Evolutionary conservation across 352 stramenopile genomes (phyloP).

Genomic region (Phytophthora boehmeriae): DNA sequence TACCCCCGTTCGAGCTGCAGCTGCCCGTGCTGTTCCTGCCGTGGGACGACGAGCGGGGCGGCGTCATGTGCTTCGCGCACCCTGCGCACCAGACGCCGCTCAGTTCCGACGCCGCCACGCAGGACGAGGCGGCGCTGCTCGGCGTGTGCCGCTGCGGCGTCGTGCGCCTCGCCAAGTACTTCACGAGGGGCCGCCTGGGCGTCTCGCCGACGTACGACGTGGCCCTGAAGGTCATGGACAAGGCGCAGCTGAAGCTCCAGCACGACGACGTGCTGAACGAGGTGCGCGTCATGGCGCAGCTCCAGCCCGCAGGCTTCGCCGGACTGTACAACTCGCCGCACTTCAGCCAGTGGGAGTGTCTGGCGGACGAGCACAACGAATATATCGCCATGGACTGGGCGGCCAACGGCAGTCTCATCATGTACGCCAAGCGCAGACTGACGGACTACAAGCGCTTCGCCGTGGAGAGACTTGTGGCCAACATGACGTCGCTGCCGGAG

Average conservation of each 20-base stretch:
- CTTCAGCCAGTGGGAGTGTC: constrained; percentile 80
- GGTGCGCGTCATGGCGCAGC: constrained; percentile 78
- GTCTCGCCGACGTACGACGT: constrained; percentile 52
- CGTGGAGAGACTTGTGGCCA: constrained; percentile 57
- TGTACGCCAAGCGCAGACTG: constrained; percentile 68
- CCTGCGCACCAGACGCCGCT: constrained; percentile 46
- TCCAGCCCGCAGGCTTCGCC: constrained; percentile 67
- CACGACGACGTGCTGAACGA: constrained; percentile 81
- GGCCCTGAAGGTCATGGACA: constrained; percentile 81
- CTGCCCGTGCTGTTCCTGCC: constrained; percentile 69
- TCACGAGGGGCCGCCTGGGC: constrained; percentile 44
- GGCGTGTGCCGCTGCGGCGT: constrained; percentile 77
- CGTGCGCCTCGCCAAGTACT: constrained; percentile 78
- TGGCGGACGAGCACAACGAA: constrained; percentile 66
- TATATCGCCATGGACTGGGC: constrained; percentile 84
- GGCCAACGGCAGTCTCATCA: constrained; percentile 67
- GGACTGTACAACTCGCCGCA: constrained; percentile 63
- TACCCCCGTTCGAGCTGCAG: constrained; percentile 77
- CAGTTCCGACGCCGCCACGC: constrained; percentile 40
- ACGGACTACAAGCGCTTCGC: constrained; percentile 76
- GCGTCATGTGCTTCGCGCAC: constrained; percentile 72
- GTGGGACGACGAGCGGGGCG: constrained; percentile 70
- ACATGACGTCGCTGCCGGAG: constrained; percentile 45
- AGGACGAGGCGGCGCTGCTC: constrained; percentile 59
- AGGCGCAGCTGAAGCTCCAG: constrained; percentile 66